These are phyloP conservation scores for Trichoderma sp. DNA, from an alignment of 2,329 filamentous ascomycete genomes.

Conservation along the genomic window DNA sequence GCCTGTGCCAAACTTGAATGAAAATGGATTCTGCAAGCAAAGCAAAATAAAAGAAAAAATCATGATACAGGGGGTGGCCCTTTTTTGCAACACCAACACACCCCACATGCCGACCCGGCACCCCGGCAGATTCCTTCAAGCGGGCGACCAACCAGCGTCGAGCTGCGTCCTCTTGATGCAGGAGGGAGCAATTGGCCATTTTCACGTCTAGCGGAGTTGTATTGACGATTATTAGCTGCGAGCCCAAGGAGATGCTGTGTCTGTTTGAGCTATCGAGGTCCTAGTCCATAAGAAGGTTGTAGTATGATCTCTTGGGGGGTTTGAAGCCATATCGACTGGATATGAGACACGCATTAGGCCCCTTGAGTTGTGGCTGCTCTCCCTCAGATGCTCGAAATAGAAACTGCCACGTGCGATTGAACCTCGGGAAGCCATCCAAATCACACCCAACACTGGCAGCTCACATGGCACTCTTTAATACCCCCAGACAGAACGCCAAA, in stretches of 20 bases:
- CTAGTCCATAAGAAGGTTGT: no score
- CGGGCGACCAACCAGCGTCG: conserved; percentile 11
- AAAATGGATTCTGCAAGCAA: not conserved
- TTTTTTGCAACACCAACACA: not conserved
- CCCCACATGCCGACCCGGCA: conserved; percentile 17
- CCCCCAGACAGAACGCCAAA: no score
- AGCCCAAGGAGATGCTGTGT: no score
- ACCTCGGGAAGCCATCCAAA: no score
- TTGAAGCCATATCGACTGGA: no score
- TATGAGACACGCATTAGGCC: no score
- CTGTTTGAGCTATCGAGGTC: not conserved
- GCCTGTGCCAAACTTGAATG: not conserved
- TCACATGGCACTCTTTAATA: no score
- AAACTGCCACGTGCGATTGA: conserved; percentile 2
- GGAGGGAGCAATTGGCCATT: conserved; percentile 2
- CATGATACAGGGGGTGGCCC: no score
- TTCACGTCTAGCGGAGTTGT: no score
- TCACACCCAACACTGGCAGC: no score
- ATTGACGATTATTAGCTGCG: no score
- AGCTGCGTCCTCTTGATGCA: conserved; percentile 6
- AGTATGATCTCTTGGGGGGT: not conserved
- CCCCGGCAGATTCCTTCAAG: conserved; percentile 19
- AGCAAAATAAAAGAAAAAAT: not conserved
- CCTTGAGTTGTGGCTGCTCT: no score
- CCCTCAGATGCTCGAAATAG: not conserved